Percentiles rank a stretch among this genome's conserved stretches.
Evolutionary conservation across 1,284 basidiomycete genomes (phyloP).

Genomic region (Microbotryum intermedium): DNA sequence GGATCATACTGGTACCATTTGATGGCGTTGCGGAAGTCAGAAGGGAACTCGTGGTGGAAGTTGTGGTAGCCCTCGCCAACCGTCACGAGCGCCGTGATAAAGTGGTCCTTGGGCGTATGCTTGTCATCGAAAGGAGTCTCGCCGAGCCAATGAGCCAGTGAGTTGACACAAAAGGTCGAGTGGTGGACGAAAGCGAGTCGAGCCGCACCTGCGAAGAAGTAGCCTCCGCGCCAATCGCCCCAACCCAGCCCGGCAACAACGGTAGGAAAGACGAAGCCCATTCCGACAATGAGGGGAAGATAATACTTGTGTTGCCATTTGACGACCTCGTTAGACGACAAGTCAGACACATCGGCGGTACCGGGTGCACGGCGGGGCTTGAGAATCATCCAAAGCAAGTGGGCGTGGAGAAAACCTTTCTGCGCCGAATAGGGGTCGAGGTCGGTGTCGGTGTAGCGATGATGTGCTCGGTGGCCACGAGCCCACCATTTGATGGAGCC

Average conservation of each 20-base stretch:
- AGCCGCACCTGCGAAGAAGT: conserved; percentile 73
- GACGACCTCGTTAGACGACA: conserved; percentile 66
- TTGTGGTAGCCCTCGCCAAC: conserved; percentile 95
- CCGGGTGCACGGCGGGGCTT: conserved; percentile 81
- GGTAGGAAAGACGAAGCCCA: conserved; percentile 67
- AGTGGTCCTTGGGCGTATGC: conserved; percentile 51
- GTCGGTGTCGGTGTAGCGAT: conserved; percentile 90
- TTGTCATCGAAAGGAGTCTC: conserved; percentile 90
- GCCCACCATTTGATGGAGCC: conserved; percentile 93
- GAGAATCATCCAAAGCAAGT: conserved; percentile 87
- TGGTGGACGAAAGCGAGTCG: conserved; percentile 82
- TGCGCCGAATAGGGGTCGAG: conserved; percentile 90
- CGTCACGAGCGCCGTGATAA: conserved; percentile 76
- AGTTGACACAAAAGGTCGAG: conserved; percentile 92
- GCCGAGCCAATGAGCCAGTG: conserved; percentile 87
- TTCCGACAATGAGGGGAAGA: conserved; percentile 57
- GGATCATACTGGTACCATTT: conserved; percentile 63
- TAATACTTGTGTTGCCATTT: conserved; percentile 83
- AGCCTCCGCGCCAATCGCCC: conserved; percentile 77
- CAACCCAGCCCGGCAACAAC: conserved; percentile 67
- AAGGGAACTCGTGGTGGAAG: conserved; percentile 48
- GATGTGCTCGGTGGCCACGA: conserved; percentile 86
- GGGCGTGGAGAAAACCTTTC: conserved; percentile 63
- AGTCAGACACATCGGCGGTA: conserved; percentile 76
- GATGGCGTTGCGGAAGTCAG: conserved; percentile 83